Conservation (phyloP, 306 rosid genomes). For the Pyrus pyrifolia region DNA sequence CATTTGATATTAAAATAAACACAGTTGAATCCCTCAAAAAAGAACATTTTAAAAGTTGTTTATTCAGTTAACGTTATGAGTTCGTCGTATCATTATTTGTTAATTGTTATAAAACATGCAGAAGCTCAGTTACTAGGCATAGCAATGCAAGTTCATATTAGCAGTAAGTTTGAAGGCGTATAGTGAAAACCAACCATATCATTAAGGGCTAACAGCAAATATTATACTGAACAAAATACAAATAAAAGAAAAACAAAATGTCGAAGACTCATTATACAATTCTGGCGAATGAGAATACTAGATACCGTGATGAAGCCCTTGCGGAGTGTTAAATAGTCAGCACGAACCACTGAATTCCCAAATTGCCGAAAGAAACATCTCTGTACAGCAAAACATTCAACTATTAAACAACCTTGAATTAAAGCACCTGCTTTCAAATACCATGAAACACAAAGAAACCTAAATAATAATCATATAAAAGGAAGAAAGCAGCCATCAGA, state of each 20-base stretch:
- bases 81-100: background rate
- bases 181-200: background rate
- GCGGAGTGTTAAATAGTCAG: constrained; percentile 86
- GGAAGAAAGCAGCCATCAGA: background rate
- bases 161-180: background rate
- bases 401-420: background rate
- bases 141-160: background rate
- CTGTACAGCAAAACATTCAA: constrained; percentile 30
- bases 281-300: background rate
- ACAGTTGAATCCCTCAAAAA: background rate
- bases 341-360: constrained; percentile 74
- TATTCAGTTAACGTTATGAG: background rate
- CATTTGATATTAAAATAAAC: background rate
- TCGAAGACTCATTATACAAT: background rate
- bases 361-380: constrained; percentile 92
- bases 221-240: background rate
- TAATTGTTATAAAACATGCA: background rate
- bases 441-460: background rate
- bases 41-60: background rate
- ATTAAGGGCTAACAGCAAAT: background rate
- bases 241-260: background rate
- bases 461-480: background rate
- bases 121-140: background rate
- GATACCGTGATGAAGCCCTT: constrained; percentile 89
- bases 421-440: background rate